Conservation (phyloP, 768 basidiomycete genomes). For the Hortiboletus flavorubellus region DNA sequence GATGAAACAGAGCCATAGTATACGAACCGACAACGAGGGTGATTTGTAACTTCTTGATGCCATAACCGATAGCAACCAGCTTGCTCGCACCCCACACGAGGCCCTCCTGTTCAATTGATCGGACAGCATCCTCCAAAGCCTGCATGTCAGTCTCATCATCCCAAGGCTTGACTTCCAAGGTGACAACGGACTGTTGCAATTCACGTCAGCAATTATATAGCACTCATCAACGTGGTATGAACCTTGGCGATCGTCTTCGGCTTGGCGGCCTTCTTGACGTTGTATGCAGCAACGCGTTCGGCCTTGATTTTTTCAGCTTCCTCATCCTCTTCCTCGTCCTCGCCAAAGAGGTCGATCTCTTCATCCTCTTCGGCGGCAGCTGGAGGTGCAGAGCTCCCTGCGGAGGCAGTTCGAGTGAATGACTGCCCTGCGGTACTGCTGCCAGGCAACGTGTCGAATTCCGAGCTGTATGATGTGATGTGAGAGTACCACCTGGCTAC, state of each 20-base stretch:
- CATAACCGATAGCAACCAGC: conserved; percentile 89
- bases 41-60: conserved; percentile 89
- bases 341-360: conserved; percentile 87
- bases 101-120: conserved; percentile 84
- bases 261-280: conserved; percentile 90
- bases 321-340: conserved; percentile 76
- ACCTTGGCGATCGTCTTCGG: conserved; percentile 88
- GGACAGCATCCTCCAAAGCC: conserved; percentile 76
- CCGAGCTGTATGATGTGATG: conserved; percentile 80
- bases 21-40: conserved; percentile 55
- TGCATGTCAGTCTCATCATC: conserved; percentile 99
- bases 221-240: conserved; percentile 13
- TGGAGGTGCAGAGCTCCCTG: conserved; percentile 44
- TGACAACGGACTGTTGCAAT: conserved; percentile 86
- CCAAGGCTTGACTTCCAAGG: conserved; percentile 98
- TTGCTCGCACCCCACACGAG: conserved; percentile 96
- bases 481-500: conserved; percentile 92
- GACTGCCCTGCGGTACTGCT: conserved; percentile 79
- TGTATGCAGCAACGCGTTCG: conserved; percentile 91
- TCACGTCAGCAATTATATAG: conserved; percentile 10
- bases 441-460: conserved; percentile 77
- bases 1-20: neutral
- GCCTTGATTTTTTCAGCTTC: conserved; percentile 87
- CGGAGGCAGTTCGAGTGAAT: conserved; percentile 52
- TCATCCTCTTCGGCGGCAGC: conserved; percentile 51